Percentiles rank a stretch among this genome's conserved stretches.
phyloP scores from a whole-genome alignment of 2,329 filamentous ascomycete genomes.

The Phyllosticta citriasiana region DNA sequence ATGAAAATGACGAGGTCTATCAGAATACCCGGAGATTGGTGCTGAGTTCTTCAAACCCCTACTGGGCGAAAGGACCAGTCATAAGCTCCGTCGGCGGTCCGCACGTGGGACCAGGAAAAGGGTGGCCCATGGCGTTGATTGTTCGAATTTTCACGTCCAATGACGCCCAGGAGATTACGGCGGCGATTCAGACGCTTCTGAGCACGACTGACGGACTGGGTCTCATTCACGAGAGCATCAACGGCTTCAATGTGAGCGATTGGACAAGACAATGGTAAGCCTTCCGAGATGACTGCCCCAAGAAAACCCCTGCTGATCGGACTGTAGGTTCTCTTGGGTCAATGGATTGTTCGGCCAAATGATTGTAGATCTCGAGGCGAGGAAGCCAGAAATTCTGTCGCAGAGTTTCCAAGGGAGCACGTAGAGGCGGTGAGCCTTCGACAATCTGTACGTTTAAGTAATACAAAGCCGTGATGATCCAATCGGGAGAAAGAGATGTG shows the following conservation, averaged over 20 bases:
- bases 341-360: conserved; percentile 43
- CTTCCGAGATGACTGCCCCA: neutral
- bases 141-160: conserved; percentile 41
- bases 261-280: conserved; percentile 41
- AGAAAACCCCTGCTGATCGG: neutral
- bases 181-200: conserved; percentile 35
- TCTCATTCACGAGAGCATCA: conserved; percentile 43
- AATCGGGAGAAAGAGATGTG: neutral
- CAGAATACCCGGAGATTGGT: conserved; percentile 36
- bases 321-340: conserved; percentile 37
- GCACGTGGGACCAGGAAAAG: conserved; percentile 36
- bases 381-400: conserved; percentile 34
- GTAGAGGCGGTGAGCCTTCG: neutral
- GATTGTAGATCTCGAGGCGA: conserved; percentile 35
- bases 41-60: conserved; percentile 38
- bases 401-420: conserved; percentile 34
- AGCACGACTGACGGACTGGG: conserved; percentile 39
- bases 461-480: neutral
- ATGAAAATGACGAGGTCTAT: conserved; percentile 32
- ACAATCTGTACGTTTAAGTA: neutral
- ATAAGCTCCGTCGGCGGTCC: conserved; percentile 40
- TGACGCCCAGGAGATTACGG: conserved; percentile 37
- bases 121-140: conserved; percentile 44
- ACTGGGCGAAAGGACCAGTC: conserved; percentile 40
- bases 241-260: conserved; percentile 34